Percentiles rank a stretch among this genome's conserved stretches.
Evolutionary conservation across 2,329 filamentous ascomycete genomes (phyloP).

Genomic region (Tolypocladium pustulatum): DNA sequence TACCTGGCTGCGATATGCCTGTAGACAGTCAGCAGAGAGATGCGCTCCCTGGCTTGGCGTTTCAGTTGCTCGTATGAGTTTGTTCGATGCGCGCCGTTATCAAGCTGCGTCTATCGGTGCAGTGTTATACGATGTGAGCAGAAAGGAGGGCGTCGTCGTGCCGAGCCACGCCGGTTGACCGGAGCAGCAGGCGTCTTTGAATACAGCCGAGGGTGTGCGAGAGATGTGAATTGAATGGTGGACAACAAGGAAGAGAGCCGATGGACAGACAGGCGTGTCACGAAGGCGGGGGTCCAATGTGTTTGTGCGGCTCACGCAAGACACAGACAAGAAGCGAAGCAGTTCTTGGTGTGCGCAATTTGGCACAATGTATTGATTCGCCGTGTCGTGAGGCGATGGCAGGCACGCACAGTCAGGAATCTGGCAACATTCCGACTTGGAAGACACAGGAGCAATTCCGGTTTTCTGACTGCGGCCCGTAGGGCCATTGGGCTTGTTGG

Average conservation of each 20-base stretch:
- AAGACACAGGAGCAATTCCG: too few species aligned
- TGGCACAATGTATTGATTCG: background rate
- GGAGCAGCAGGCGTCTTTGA: background rate
- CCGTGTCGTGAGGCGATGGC: too few species aligned
- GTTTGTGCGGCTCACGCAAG: background rate
- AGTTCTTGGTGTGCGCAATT: background rate
- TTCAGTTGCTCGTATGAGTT: background rate
- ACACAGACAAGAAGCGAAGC: background rate
- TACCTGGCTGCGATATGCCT: background rate
- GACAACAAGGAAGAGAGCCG: background rate
- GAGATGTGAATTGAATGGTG: background rate
- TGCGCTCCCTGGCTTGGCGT: background rate
- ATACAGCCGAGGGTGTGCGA: background rate
- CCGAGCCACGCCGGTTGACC: background rate
- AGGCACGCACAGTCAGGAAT: too few species aligned
- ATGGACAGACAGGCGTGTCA: background rate
- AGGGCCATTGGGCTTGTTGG: too few species aligned
- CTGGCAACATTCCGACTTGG: too few species aligned
- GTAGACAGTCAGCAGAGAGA: too few species aligned
- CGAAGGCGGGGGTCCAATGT: background rate
- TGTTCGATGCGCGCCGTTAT: background rate
- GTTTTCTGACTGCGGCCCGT: too few species aligned
- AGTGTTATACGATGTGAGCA: too few species aligned
- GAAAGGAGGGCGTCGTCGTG: background rate
- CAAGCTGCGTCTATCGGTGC: background rate